phyloP scores from a whole-genome alignment of 2,329 filamentous ascomycete genomes.

The Cercospora sojina region DNA sequence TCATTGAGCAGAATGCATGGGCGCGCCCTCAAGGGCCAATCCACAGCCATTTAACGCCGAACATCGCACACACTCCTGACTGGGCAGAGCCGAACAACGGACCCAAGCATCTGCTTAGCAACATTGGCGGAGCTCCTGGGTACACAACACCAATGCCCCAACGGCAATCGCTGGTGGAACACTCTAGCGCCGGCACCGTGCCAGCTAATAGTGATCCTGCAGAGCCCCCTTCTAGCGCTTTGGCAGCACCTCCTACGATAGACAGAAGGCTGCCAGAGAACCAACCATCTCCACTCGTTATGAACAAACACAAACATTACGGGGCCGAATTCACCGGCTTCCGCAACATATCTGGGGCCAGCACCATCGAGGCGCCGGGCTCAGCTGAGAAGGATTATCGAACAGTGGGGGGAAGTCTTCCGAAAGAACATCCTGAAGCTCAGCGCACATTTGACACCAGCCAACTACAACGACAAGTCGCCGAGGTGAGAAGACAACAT shows the following conservation, averaged over 20 bases:
- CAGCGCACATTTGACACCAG: slow-evolving; percentile 32
- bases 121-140: slow-evolving; percentile 28
- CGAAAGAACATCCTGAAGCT: slow-evolving; percentile 27
- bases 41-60: slow-evolving; percentile 45
- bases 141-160: slow-evolving; percentile 36
- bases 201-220: slow-evolving; percentile 29
- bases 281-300: slow-evolving; percentile 30
- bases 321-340: slow-evolving; percentile 32
- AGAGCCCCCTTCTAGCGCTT: slow-evolving; percentile 36
- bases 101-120: slow-evolving; percentile 32
- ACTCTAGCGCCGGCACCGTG: slow-evolving; percentile 32
- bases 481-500: slow-evolving; percentile 23
- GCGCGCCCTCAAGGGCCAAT: slow-evolving; percentile 81
- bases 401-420: slow-evolving; percentile 18
- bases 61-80: slow-evolving; percentile 37
- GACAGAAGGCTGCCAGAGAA: slow-evolving; percentile 19
- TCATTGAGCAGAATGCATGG: slow-evolving; percentile 87
- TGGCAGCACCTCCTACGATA: slow-evolving; percentile 33
- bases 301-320: slow-evolving; percentile 33
- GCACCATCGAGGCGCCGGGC: slow-evolving; percentile 37
- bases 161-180: slow-evolving; percentile 27
- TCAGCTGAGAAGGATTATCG: slow-evolving; percentile 26
- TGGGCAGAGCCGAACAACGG: slow-evolving; percentile 33
- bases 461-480: slow-evolving; percentile 28
- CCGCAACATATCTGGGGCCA: slow-evolving; percentile 42